Conservation (phyloP, 352 stramenopile species). For the Globisporangium radiosum region DNA sequence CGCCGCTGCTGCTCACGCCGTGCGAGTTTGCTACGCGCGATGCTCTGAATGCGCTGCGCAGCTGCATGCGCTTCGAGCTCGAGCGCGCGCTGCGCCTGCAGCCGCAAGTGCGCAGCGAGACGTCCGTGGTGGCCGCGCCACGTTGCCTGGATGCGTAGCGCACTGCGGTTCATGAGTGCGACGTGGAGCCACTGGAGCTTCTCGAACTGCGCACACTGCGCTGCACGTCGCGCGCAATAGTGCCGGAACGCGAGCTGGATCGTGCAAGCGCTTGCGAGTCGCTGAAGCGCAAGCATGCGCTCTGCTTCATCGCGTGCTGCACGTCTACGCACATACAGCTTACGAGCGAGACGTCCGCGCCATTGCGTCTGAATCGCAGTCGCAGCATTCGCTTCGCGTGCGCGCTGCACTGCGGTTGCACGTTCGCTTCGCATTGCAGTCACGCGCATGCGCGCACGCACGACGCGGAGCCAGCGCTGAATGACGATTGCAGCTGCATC, state of each 20-base stretch:
- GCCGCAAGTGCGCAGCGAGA: constrained; percentile 42
- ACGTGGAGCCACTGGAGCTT: constrained; percentile 67
- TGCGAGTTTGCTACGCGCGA: constrained; percentile 48
- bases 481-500: constrained; percentile 42
- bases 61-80: constrained; percentile 49
- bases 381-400: constrained; percentile 26
- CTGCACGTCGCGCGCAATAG: constrained; percentile 39
- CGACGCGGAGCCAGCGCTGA: constrained; percentile 44
- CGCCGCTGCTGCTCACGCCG: constrained; percentile 23
- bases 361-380: constrained; percentile 47
- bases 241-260: constrained; percentile 65
- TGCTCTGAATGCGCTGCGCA: constrained; percentile 51
- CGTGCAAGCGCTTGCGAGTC: constrained; percentile 36
- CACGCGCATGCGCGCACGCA: constrained; percentile 28
- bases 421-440: constrained; percentile 36
- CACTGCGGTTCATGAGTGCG: constrained; percentile 48
- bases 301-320: constrained; percentile 22
- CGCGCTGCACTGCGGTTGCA: constrained; percentile 14
- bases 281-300: constrained; percentile 27
- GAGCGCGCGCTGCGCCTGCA: constrained; percentile 43
- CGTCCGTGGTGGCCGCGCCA: constrained; percentile 76
- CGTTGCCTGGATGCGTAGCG: constrained; percentile 64
- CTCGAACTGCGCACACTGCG: constrained; percentile 48
- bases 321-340: constrained; percentile 26
- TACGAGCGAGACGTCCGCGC: constrained; percentile 23